Base-by-base conservation (phyloP, 1,284 basidiomycete species). In the Ustilago nuda region DNA sequence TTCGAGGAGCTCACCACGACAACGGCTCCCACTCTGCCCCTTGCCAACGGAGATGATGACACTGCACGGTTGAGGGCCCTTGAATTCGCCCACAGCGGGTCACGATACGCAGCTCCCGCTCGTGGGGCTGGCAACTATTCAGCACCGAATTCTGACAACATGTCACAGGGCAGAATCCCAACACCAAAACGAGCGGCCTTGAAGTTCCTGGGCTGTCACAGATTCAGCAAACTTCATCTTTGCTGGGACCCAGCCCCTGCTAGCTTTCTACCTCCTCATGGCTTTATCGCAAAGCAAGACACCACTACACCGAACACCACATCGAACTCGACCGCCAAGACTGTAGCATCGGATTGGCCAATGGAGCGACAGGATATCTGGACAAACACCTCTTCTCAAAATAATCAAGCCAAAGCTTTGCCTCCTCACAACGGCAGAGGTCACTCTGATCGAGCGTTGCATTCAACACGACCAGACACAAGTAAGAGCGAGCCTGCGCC, bases 301-400 rank as follows among this genome's bases (percentile, higher is more conserved):
- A 30, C 8, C 45, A 27, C 45, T 4, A 11, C 37, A 39, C 37
- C 15, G 11, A 39, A 33, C 17, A 15, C 30, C 17, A 30, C 36
- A 8, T 41, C 23, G 19, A 50, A n/a, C 19, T 19, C 37, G 12
- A 39, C 30, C 27, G 35, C 7, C 35, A 56, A 27, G 17, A 17
- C 36, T 19, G 13, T 36, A 17, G 59, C 55, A 19, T 23, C 66
- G 4, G 66, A 66, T 37, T 81, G 80, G 80, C 80, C 80, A 3
- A 33, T 63, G n/a, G 80, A 81, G 37, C 61, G 76, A 19, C 75
- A 74, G 23, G 80, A 79, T 27, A 77, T 77, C 13, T 81, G 80
- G 78, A 81, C 80, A 17, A 76, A 77, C 57, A 76, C 74, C 1
- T 41, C 55, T 19, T 65, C 64, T 9, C 64, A 67, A n/a, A 64